These are phyloP conservation scores for Penicillium psychrosexuale DNA, from an alignment of 2,329 filamentous ascomycete genomes.

Conservation along the genomic window DNA sequence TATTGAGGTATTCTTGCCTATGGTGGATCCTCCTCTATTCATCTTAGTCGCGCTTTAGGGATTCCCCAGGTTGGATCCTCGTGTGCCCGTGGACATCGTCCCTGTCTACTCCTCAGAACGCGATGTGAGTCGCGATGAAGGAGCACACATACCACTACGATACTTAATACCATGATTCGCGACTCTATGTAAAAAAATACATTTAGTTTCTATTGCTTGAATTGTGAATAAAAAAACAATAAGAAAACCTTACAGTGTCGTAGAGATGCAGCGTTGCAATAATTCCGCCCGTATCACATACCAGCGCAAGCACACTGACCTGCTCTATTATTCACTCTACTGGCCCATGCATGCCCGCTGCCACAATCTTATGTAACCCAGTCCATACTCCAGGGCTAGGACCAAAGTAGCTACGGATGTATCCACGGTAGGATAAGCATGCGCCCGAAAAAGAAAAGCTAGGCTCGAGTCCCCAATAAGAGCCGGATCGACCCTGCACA, in stretches of 20 bases:
- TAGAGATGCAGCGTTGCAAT: constrained; percentile 8
- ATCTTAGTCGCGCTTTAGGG: neutral
- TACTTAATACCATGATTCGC: neutral
- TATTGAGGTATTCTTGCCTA: neutral
- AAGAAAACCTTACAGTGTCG: constrained; percentile 6
- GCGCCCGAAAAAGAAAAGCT: neutral
- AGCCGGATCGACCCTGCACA: constrained; percentile 4
- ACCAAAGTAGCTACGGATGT: neutral
- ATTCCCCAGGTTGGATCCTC: constrained; percentile 1
- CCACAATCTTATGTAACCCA: constrained; percentile 4
- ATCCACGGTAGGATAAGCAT: neutral
- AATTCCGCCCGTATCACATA: constrained; percentile 9
- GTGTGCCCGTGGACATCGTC: neutral
- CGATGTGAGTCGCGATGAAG: constrained; percentile 9
- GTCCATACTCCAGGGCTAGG: neutral
- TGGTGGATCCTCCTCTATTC: neutral
- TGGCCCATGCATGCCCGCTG: neutral
- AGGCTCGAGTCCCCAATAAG: neutral
- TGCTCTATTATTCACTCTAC: neutral
- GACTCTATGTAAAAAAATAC: neutral
- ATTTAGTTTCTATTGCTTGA: neutral
- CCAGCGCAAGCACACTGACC: constrained; percentile 3
- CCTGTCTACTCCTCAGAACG: neutral
- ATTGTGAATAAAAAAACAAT: neutral
- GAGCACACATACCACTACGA: neutral